Conservation (phyloP, 768 basidiomycete genomes). For the Russula virescens region DNA sequence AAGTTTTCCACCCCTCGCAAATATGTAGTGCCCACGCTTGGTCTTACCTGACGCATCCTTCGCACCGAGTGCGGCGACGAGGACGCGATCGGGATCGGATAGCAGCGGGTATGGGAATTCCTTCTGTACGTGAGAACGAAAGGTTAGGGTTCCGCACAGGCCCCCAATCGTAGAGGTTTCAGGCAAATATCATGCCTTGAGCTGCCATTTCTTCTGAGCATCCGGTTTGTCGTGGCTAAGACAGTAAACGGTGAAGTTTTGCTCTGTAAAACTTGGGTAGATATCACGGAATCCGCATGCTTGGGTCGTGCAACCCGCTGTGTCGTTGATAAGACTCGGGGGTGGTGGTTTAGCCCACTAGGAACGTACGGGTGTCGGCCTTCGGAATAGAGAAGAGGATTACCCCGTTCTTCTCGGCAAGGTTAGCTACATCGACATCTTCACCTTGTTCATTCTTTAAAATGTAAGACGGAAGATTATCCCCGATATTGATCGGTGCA, state of each 20-base stretch:
- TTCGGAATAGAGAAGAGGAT: conserved; percentile 82
- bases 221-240: conserved; percentile 71
- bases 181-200: conserved; percentile 49
- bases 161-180: background rate
- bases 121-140: conserved; percentile 46
- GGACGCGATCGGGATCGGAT: conserved; percentile 77
- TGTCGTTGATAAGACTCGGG: background rate
- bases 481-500: conserved; percentile 59
- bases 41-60: conserved; percentile 59
- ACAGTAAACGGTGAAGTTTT: conserved; percentile 73
- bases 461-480: conserved; percentile 61
- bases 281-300: conserved; percentile 89
- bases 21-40: conserved; percentile 90
- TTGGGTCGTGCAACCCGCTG: conserved; percentile 88
- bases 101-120: conserved; percentile 79
- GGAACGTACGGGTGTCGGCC: conserved; percentile 72
- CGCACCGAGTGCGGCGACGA: conserved; percentile 81
- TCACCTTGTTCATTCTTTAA: conserved; percentile 84
- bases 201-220: conserved; percentile 80
- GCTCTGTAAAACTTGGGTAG: conserved; percentile 65
- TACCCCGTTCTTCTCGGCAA: conserved; percentile 66
- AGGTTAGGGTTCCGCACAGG: conserved; percentile 4
- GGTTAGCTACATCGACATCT: conserved; percentile 59
- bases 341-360: background rate
- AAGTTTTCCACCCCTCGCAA: conserved; percentile 86